Evolutionary conservation across 768 basidiomycete genomes (phyloP).

Genomic region (Clathrus columnatus): DNA sequence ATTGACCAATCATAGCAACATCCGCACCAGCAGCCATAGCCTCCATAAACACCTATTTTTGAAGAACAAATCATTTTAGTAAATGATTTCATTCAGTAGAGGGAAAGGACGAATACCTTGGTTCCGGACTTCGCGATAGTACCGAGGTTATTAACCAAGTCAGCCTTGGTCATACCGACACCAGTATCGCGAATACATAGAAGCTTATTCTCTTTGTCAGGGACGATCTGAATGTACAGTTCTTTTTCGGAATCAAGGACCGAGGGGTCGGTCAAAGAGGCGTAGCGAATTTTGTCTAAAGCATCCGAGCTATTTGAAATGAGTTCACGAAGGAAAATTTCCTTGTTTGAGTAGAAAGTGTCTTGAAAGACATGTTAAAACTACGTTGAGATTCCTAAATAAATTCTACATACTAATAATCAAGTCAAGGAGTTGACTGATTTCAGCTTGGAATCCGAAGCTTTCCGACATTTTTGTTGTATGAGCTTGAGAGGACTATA

Average conservation of each 20-base stretch:
- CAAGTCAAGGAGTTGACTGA: slow-evolving; percentile 95
- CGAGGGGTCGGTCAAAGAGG: slow-evolving; percentile 87
- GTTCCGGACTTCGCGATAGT: slow-evolving; percentile 94
- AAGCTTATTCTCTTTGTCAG: slow-evolving; percentile 92
- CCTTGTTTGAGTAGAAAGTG: slow-evolving; percentile 99
- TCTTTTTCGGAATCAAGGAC: slow-evolving; percentile 88
- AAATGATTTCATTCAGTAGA: background rate
- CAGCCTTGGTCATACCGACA: slow-evolving; percentile 99
- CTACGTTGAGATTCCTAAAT: slow-evolving; percentile 2
- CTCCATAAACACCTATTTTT: slow-evolving; percentile 94
- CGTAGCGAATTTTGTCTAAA: slow-evolving; percentile 97
- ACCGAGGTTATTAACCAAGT: slow-evolving; percentile 98
- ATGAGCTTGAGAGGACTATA: slow-evolving; percentile 4
- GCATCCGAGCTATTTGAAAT: slow-evolving; percentile 98
- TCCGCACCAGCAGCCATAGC: slow-evolving; percentile 84
- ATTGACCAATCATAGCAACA: slow-evolving; percentile 96
- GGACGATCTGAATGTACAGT: slow-evolving; percentile 86
- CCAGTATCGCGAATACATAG: slow-evolving; percentile 91
- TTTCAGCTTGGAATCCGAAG: slow-evolving; percentile 98
- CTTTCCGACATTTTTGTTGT: slow-evolving; percentile 43
- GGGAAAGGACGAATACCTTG: slow-evolving; percentile 40
- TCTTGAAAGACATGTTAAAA: slow-evolving; percentile 52
- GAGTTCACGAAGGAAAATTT: slow-evolving; percentile 98
- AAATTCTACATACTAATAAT: slow-evolving; percentile 76
- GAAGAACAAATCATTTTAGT: background rate